Percentiles rank a stretch among this genome's conserved stretches.
phyloP scores from a whole-genome alignment of 2,329 filamentous ascomycete species.

The Biscogniauxia marginata region DNA sequence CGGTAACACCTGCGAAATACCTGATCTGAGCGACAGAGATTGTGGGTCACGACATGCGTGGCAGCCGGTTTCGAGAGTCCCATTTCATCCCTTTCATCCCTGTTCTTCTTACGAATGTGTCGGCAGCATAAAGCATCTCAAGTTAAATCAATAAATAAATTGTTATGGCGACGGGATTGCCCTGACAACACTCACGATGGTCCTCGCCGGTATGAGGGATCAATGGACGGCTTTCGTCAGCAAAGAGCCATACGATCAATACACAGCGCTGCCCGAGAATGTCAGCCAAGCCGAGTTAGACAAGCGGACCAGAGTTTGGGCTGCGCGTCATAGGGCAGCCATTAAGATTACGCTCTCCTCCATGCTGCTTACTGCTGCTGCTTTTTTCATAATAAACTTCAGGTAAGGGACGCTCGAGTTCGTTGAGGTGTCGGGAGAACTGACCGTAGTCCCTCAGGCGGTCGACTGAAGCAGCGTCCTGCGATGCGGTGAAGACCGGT shows the following conservation, averaged over 20 bases:
- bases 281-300: constrained; percentile 12
- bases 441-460: constrained; percentile 16
- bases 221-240: constrained; percentile 15
- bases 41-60: too few relatives aligned
- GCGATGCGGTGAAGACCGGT: constrained; percentile 54
- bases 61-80: too few relatives aligned
- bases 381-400: constrained; percentile 19
- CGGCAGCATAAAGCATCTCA: too few relatives aligned
- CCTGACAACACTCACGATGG: constrained; percentile 18
- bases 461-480: constrained; percentile 34
- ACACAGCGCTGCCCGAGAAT: constrained; percentile 25
- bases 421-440: constrained; percentile 5
- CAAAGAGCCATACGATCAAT: constrained; percentile 15
- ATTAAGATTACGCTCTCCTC: constrained; percentile 19
- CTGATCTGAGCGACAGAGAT: too few relatives aligned
- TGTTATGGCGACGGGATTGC: not conserved
- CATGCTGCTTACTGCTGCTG: constrained; percentile 21
- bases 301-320: constrained; percentile 15
- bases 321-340: constrained; percentile 17
- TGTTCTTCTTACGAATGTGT: too few relatives aligned
- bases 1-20: too few relatives aligned
- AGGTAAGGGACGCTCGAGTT: constrained; percentile 20
- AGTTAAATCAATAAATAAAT: too few relatives aligned
- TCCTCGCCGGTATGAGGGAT: constrained; percentile 22
- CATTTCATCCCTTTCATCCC: too few relatives aligned